Conservation (phyloP, 345 rosid species). For the Hirschfeldia incana region DNA sequence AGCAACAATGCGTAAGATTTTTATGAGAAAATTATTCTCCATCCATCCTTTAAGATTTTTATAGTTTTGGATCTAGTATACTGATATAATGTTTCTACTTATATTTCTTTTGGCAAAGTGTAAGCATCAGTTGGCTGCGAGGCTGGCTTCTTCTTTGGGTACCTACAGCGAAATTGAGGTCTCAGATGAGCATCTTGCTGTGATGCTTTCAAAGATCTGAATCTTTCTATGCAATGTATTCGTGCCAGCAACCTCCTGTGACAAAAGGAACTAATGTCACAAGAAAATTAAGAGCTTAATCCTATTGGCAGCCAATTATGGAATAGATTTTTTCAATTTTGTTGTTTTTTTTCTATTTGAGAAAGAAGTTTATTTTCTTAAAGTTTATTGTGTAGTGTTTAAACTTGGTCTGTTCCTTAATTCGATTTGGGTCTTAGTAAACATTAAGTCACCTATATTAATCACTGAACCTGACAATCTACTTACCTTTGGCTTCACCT, state of each 20-base stretch:
- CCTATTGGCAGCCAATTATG: background rate
- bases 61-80: background rate
- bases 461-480: background rate
- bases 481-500: background rate
- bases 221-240: background rate
- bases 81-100: conserved; percentile 14
- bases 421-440: background rate
- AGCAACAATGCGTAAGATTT: conserved; percentile 71
- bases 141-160: conserved; percentile 70
- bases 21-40: background rate
- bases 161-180: conserved; percentile 53
- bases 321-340: background rate
- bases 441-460: background rate
- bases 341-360: background rate
- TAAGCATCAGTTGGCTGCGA: conserved; percentile 88
- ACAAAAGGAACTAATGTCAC: background rate
- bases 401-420: background rate
- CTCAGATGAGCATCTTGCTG: conserved; percentile 70
- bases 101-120: conserved; percentile 46
- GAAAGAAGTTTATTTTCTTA: background rate
- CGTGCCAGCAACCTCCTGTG: background rate
- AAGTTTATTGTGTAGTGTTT: background rate
- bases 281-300: background rate
- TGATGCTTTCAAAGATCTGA: conserved; percentile 54
- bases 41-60: background rate